These are phyloP conservation scores for Pythium oligandrum DNA, from an alignment of 352 stramenopile species.

Conservation along the genomic window DNA sequence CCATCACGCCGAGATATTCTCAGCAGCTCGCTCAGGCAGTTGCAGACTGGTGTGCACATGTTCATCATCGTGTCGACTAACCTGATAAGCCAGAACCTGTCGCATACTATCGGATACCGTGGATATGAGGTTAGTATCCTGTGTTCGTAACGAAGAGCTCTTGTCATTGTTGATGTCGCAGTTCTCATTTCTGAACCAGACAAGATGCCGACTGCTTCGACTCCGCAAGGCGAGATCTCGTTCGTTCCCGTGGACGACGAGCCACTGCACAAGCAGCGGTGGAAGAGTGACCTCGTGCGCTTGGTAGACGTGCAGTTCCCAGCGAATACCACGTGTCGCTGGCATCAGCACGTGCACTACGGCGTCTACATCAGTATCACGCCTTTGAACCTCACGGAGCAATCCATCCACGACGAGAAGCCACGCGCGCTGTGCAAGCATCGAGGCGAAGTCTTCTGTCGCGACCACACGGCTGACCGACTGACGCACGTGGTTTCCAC, in stretches of 20 bases:
- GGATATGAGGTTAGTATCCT: too few relatives aligned
- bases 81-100: too few relatives aligned
- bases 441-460: slow-evolving; percentile 18
- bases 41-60: too few relatives aligned
- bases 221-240: not conserved
- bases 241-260: slow-evolving; percentile 23
- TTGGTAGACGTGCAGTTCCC: slow-evolving; percentile 22
- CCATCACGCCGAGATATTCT: too few relatives aligned
- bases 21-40: too few relatives aligned
- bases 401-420: slow-evolving; percentile 4
- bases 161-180: too few relatives aligned
- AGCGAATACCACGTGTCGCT: slow-evolving; percentile 15
- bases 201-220: too few relatives aligned
- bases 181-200: too few relatives aligned
- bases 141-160: too few relatives aligned
- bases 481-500: slow-evolving; percentile 35
- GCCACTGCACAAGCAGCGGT: slow-evolving; percentile 20
- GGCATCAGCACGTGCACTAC: slow-evolving; percentile 25
- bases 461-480: slow-evolving; percentile 34
- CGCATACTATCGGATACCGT: too few relatives aligned
- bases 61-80: too few relatives aligned
- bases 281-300: slow-evolving; percentile 13
- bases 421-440: slow-evolving; percentile 11
- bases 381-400: slow-evolving; percentile 11
- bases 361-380: slow-evolving; percentile 21